Base-by-base conservation (phyloP, 176 grass and related monocot genomes). In the Oryza meridionalis region DNA sequence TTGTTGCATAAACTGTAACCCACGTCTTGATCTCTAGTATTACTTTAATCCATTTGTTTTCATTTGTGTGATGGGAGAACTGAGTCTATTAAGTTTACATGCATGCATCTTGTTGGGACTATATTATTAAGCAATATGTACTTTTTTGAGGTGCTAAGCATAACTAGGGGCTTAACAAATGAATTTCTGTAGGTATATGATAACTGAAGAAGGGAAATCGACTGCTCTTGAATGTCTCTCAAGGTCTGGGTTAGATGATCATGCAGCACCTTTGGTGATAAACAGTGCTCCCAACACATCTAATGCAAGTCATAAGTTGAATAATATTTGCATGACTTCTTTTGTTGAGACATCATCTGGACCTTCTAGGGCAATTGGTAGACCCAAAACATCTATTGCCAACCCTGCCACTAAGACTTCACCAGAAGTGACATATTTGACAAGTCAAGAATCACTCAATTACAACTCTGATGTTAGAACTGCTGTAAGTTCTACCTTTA, bases 151-250 rank as follows among this genome's bases (percentile, higher is more conserved):
- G 61, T 22, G 43, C 40, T 45, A 51, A 70, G 17, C 31, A 89
- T 64, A 24, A 11, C 8, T 65, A 80, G 32, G 43, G 25, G 7
- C 63, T 71, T 65, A 72, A 53, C 70, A 17, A 11, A 53, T 77
- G 38, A 74, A 61, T 73, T 58, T 85, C 12, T 73, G 63, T 83
- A 93, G 95, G 85, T 97, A 88, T 88, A 91, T 46, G 84, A 69
- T 97, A 69, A 93, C 95, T 38, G 85, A 86, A 89, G 87, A 97
- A 90, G 95, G 95, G 7, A 73, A 81, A 84, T 80, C 42, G 26
- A 88, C 87, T 89, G 95, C 90, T 63, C 27, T 22, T 77, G 90
- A 97, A 37, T 91, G 88, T 80, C 77, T 97, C 49, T 69, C 87
- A 65, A 81, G 86, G n/a, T 89, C 90, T 88, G 86, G 90, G 73